phyloP scores from a whole-genome alignment of 1,139 yeast genomes.

The Taphrina flavorubra region DNA sequence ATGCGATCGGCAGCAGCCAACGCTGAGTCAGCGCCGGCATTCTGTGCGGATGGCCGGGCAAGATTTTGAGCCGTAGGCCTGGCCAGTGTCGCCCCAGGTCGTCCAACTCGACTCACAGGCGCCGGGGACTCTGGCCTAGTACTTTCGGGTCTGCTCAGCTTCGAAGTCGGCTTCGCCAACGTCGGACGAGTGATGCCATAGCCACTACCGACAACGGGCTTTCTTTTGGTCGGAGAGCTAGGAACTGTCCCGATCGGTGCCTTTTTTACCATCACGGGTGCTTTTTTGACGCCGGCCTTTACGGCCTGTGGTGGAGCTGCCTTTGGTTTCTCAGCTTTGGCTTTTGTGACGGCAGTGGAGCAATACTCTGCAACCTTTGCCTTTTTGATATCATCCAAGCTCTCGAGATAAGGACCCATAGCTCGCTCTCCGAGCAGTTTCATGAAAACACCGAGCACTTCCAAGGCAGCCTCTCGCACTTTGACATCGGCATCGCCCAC shows the following conservation, averaged over 20 bases:
- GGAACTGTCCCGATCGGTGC: conserved; percentile 21
- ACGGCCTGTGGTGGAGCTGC: conserved; percentile 31
- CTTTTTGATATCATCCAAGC: conserved; percentile 72
- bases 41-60: conserved; percentile 28
- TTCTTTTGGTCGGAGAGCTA: conserved; percentile 29
- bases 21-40: not conserved
- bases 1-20: conserved; percentile 32
- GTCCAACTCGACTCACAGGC: conserved; percentile 17
- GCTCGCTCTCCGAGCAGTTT: conserved; percentile 79
- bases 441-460: conserved; percentile 80
- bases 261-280: conserved; percentile 20
- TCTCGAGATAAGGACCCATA: conserved; percentile 64
- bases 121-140: conserved; percentile 30
- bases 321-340: conserved; percentile 50
- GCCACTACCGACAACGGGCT: conserved; percentile 32
- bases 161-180: conserved; percentile 27
- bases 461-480: conserved; percentile 78
- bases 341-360: conserved; percentile 64
- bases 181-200: conserved; percentile 34
- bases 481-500: conserved; percentile 85
- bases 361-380: conserved; percentile 67
- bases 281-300: conserved; percentile 9
- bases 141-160: conserved; percentile 21
- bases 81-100: conserved; percentile 23
- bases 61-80: conserved; percentile 38